phyloP scores from a whole-genome alignment of 768 basidiomycete genomes.

The Candolleomyces eurysporus region DNA sequence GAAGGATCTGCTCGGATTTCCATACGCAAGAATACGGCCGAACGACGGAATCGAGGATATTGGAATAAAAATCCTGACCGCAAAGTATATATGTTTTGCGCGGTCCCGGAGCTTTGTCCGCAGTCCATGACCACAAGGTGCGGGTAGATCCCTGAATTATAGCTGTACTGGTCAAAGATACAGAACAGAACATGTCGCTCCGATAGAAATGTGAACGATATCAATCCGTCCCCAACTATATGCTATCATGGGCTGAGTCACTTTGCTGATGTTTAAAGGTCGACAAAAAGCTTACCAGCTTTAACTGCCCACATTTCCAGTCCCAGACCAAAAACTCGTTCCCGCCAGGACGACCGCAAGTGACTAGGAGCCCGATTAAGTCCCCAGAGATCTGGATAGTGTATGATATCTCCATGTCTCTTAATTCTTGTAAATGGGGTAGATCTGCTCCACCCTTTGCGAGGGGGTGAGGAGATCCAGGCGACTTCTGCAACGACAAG shows the following conservation, averaged over 20 bases:
- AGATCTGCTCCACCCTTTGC: slow-evolving; percentile 35
- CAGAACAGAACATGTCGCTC: slow-evolving; percentile 38
- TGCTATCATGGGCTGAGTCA: slow-evolving; percentile 13
- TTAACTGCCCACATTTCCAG: slow-evolving; percentile 55
- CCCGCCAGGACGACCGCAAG: slow-evolving; percentile 26
- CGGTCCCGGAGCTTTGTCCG: slow-evolving; percentile 12
- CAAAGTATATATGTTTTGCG: not conserved
- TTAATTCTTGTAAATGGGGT: slow-evolving; percentile 21
- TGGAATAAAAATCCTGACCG: slow-evolving; percentile 32
- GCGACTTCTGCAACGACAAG: slow-evolving; percentile 34
- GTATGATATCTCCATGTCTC: slow-evolving; percentile 29
- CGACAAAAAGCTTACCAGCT: slow-evolving; percentile 43
- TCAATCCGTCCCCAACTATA: slow-evolving; percentile 30
- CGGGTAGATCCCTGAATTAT: slow-evolving; percentile 22
- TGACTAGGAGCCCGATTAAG: slow-evolving; percentile 48
- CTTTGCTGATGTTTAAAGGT: not conserved
- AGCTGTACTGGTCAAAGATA: slow-evolving; percentile 19
- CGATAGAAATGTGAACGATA: slow-evolving; percentile 42
- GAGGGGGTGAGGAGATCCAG: slow-evolving; percentile 44
- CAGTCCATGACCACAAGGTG: slow-evolving; percentile 40
- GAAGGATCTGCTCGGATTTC: slow-evolving; percentile 54
- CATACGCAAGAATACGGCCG: slow-evolving; percentile 29
- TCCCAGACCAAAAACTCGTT: slow-evolving; percentile 61
- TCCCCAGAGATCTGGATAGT: slow-evolving; percentile 57
- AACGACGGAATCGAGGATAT: slow-evolving; percentile 35